phyloP scores from a whole-genome alignment of 225 moss, liverwort and hornwort species.

The Asterella californica region DNA sequence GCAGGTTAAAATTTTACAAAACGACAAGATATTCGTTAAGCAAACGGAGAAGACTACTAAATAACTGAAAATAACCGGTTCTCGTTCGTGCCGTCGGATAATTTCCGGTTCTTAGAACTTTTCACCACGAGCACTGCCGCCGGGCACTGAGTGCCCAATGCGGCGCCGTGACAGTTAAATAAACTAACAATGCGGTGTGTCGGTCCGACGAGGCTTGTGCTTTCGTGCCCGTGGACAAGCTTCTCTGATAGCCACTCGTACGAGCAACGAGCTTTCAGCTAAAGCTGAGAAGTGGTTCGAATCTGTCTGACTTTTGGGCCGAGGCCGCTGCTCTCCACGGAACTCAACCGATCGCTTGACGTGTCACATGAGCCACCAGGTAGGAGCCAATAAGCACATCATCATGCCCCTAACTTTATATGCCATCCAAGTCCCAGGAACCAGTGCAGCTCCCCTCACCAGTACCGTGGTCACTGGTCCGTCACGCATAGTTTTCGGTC shows the following conservation, averaged over 20 bases:
- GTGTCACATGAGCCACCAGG: neutral
- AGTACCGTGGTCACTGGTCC: too few species aligned
- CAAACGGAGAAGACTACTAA: neutral
- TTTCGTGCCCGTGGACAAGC: neutral
- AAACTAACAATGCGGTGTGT: neutral
- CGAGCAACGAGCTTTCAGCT: neutral
- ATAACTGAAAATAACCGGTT: too few species aligned
- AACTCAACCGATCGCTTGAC: neutral
- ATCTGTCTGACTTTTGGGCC: neutral
- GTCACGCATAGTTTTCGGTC: too few species aligned
- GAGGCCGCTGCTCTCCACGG: neutral
- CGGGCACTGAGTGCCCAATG: neutral
- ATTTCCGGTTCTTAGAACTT: too few species aligned
- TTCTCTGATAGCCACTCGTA: neutral
- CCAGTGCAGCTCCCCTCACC: too few species aligned
- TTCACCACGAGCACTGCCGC: too few species aligned
- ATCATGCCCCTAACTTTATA: neutral
- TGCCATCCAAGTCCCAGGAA: too few species aligned
- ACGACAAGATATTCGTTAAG: too few species aligned
- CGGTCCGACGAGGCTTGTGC: neutral
- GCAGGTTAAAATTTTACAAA: too few species aligned
- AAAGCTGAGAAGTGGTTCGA: neutral
- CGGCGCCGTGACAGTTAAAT: neutral
- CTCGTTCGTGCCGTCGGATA: too few species aligned
- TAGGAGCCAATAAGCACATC: neutral